A percentile compares a stretch with the other conserved stretches of the same genome.
Evolutionary conservation across 257 asterid species (phyloP).

Genomic region (Linaria vulgaris): DNA sequence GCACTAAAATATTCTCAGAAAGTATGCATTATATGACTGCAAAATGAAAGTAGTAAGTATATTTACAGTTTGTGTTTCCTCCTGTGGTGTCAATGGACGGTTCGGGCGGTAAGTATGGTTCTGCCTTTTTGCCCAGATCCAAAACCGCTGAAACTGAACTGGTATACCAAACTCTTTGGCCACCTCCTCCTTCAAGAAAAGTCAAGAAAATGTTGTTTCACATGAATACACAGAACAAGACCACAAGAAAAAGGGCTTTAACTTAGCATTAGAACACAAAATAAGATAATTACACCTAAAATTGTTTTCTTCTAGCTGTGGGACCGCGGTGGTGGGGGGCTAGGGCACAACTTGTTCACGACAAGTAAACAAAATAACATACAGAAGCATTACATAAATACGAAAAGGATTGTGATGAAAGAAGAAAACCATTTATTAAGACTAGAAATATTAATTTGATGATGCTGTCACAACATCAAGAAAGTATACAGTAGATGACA

Average conservation of each 20-base stretch:
- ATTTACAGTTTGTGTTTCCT: slow-evolving; percentile 80
- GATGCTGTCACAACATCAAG: no score
- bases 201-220: not conserved
- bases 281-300: no score
- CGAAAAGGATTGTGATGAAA: no score
- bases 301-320: no score
- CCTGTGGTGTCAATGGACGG: slow-evolving; percentile 83
- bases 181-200: slow-evolving; percentile 75
- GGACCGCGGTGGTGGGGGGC: no score
- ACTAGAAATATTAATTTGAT: no score
- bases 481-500: no score
- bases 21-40: slow-evolving; percentile 13
- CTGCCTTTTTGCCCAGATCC: slow-evolving; percentile 99
- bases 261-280: no score
- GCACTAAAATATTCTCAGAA: slow-evolving; percentile 5
- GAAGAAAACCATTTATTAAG: no score
- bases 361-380: no score
- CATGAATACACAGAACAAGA: not conserved
- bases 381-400: no score
- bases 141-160: slow-evolving; percentile 86
- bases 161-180: slow-evolving; percentile 91
- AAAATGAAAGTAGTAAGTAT: not conserved
- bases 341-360: no score
- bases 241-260: not conserved
- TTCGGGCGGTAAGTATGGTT: slow-evolving; percentile 95